Percentiles rank a stretch among this genome's conserved stretches.
Conservation (phyloP, 306 rosid species). For the Clitoria ternatea region DNA sequence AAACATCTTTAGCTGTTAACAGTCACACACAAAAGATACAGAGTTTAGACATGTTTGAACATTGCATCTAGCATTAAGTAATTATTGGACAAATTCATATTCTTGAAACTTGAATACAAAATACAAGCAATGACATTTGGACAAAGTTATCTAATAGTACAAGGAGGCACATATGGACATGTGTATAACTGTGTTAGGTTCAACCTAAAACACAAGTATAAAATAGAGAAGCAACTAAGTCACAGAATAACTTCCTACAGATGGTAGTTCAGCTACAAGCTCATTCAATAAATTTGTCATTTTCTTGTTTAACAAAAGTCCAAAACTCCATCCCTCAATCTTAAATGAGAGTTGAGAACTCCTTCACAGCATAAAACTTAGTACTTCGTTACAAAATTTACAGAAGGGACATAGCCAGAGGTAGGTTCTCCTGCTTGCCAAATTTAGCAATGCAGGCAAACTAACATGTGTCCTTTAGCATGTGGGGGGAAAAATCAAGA, state of each 20-base stretch:
- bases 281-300: neutral
- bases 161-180: neutral
- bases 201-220: neutral
- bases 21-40: neutral
- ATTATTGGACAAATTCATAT: neutral
- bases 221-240: neutral
- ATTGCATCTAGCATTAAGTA: neutral
- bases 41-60: neutral
- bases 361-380: no score
- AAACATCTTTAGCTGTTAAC: neutral
- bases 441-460: neutral
- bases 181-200: neutral
- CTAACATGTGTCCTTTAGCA: neutral
- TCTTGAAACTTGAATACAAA: constrained; percentile 12
- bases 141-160: neutral
- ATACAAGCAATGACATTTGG: neutral
- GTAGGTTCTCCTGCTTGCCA: neutral
- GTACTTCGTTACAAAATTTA: neutral
- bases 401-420: neutral
- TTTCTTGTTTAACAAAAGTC: neutral
- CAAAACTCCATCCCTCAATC: neutral
- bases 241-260: neutral
- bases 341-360: constrained; percentile 6
- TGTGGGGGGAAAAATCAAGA: neutral
- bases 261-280: neutral